Conservation (phyloP, 2,329 filamentous ascomycete genomes). For the Sarocladium brachiariae region DNA sequence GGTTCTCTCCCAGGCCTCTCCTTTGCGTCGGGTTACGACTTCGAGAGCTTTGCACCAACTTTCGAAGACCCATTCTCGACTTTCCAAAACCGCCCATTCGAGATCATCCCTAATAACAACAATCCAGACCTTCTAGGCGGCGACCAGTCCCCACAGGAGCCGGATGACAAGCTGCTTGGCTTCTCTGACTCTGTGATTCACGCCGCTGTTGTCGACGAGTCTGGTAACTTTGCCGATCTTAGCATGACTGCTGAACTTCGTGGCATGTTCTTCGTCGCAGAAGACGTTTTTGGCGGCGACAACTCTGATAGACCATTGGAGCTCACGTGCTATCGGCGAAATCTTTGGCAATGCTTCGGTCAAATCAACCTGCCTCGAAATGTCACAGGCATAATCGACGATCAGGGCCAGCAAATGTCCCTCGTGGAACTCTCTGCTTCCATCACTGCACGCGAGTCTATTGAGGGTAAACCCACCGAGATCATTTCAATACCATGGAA, state of each 20-base stretch:
- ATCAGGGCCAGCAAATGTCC: slow-evolving; percentile 71
- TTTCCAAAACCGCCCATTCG: slow-evolving; percentile 43
- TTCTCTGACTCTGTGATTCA: slow-evolving; percentile 60
- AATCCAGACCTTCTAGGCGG: slow-evolving; percentile 37
- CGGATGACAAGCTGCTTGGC: slow-evolving; percentile 66
- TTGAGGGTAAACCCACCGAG: slow-evolving; percentile 85
- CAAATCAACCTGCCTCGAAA: slow-evolving; percentile 72
- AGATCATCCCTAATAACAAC: slow-evolving; percentile 19
- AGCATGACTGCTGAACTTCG: slow-evolving; percentile 69
- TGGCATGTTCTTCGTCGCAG: slow-evolving; percentile 84
- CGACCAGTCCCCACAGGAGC: slow-evolving; percentile 46
- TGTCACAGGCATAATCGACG: slow-evolving; percentile 60
- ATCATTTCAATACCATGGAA: slow-evolving; percentile 98
- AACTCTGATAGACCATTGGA: slow-evolving; percentile 58
- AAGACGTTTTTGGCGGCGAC: slow-evolving; percentile 66
- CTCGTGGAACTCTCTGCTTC: slow-evolving; percentile 73
- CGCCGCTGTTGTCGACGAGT: slow-evolving; percentile 57
- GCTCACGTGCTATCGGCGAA: slow-evolving; percentile 89
- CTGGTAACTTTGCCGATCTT: slow-evolving; percentile 55
- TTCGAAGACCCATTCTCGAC: slow-evolving; percentile 58
- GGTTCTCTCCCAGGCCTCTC: slow-evolving; percentile 32
- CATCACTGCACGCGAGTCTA: slow-evolving; percentile 82
- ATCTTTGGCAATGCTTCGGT: slow-evolving; percentile 91
- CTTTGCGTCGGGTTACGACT: slow-evolving; percentile 54
- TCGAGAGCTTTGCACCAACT: slow-evolving; percentile 52